A percentile compares a stretch with the other conserved stretches of the same genome.
Evolutionary conservation across 2,329 filamentous ascomycete genomes (phyloP).

Genomic region (Thielaviopsis populi): DNA sequence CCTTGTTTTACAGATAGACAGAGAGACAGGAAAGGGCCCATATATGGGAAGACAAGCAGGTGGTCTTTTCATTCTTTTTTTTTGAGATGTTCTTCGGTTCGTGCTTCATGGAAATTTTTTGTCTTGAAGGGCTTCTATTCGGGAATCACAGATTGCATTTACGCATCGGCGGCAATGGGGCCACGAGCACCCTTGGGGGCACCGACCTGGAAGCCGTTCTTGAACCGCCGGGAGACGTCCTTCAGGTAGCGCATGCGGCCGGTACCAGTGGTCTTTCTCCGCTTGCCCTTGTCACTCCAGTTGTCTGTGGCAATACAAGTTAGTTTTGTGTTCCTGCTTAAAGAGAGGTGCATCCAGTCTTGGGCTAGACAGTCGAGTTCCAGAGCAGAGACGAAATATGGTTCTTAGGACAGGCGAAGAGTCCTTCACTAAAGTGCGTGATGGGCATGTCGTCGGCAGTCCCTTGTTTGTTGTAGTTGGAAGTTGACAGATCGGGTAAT

Average conservation of each 20-base stretch:
- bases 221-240: conserved; percentile 81
- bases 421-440: not conserved
- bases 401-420: not conserved
- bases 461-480: not conserved
- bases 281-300: conserved; percentile 99
- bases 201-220: conserved; percentile 94
- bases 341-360: not conserved
- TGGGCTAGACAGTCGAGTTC: conserved; percentile 3
- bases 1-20: conserved; percentile 2
- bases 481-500: not conserved
- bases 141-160: conserved; percentile 19
- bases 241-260: conserved; percentile 94
- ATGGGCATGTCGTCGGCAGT: not conserved
- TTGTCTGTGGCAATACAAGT: conserved; percentile 50
- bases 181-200: conserved; percentile 71
- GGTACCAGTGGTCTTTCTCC: conserved; percentile 97
- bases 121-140: conserved; percentile 20
- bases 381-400: not conserved
- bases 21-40: not conserved
- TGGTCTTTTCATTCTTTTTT: conserved; percentile 14
- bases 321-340: not conserved
- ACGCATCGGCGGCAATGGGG: conserved; percentile 30
- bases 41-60: conserved; percentile 6
- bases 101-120: conserved; percentile 17
- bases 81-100: conserved; percentile 9